These are phyloP conservation scores for Pinus albicaulis DNA, from an alignment of 75 land plant genomes.

Conservation along the genomic window DNA sequence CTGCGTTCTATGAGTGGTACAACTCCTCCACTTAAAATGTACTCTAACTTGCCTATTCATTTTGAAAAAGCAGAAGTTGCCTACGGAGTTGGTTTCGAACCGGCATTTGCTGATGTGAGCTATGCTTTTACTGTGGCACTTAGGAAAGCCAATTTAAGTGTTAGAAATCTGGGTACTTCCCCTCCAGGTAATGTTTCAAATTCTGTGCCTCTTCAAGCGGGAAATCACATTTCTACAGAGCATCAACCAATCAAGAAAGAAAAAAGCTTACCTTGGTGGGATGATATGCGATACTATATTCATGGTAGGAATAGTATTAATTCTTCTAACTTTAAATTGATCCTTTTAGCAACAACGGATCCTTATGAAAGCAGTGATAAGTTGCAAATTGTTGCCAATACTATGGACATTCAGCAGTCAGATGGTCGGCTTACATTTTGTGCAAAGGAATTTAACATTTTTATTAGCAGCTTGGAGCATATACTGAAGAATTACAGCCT, in stretches of 20 bases:
- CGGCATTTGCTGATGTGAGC: constrained; percentile 89
- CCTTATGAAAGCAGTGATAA: constrained; percentile 89
- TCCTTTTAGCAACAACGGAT: constrained; percentile 80
- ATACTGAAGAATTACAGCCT: constrained; percentile 34
- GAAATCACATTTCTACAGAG: constrained; percentile 2
- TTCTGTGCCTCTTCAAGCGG: neutral
- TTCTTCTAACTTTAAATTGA: constrained; percentile 61
- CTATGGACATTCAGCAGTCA: constrained; percentile 82
- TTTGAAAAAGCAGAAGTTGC: constrained; percentile 78
- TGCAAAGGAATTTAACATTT: constrained; percentile 73
- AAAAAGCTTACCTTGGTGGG: constrained; percentile 98
- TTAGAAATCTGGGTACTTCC: constrained; percentile 28
- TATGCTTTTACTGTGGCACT: constrained; percentile 96
- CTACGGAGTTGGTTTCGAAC: constrained; percentile 96
- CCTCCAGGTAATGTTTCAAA: constrained; percentile 10
- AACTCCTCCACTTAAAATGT: constrained; percentile 89
- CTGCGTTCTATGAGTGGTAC: constrained; percentile 94
- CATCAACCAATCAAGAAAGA: constrained; percentile 73
- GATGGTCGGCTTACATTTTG: constrained; percentile 71
- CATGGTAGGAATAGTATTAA: constrained; percentile 74
- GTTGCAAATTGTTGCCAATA: constrained; percentile 59
- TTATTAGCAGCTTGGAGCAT: constrained; percentile 71
- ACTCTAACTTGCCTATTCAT: constrained; percentile 67
- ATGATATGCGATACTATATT: constrained; percentile 92
- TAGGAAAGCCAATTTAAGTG: constrained; percentile 81